phyloP scores from a whole-genome alignment of 129 eudicot species.

The Lactuca sativa region DNA sequence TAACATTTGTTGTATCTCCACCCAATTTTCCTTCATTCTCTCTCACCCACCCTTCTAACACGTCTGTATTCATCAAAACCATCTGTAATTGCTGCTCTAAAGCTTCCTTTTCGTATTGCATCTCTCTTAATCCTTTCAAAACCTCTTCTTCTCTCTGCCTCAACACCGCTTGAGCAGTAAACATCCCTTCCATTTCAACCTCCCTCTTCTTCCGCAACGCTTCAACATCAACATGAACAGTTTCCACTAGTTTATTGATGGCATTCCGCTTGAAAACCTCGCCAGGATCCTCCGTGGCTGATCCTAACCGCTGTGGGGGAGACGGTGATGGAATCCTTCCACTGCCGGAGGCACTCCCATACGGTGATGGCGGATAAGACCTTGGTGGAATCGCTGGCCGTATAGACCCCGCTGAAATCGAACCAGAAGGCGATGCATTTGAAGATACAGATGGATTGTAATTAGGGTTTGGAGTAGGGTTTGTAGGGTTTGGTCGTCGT shows the following conservation, averaged over 20 bases:
- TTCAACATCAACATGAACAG: slow-evolving; percentile 50
- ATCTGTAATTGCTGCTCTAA: slow-evolving; percentile 82
- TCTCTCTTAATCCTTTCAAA: slow-evolving; percentile 61
- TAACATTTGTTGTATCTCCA: slow-evolving; percentile 25
- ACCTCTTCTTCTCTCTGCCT: slow-evolving; percentile 57
- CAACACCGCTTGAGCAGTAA: slow-evolving; percentile 58
- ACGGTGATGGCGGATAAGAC: slow-evolving; percentile 50
- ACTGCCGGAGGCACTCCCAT: slow-evolving; percentile 33
- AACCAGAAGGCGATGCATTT: slow-evolving; percentile 7
- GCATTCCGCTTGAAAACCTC: slow-evolving; percentile 78
- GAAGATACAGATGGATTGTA: slow-evolving; percentile 9
- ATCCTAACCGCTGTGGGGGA: slow-evolving; percentile 11
- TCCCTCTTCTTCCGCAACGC: slow-evolving; percentile 69
- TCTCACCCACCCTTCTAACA: slow-evolving; percentile 83
- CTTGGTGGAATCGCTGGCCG: slow-evolving; percentile 75
- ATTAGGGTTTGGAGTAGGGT: slow-evolving; percentile 26
- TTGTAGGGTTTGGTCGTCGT: slow-evolving; percentile 50
- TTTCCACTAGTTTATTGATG: slow-evolving; percentile 64
- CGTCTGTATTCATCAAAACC: slow-evolving; percentile 77
- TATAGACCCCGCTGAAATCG: slow-evolving; percentile 19
- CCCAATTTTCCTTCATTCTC: slow-evolving; percentile 68
- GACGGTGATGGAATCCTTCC: slow-evolving; percentile 44
- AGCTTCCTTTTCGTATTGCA: slow-evolving; percentile 77
- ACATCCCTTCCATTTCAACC: slow-evolving; percentile 80
- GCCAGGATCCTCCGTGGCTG: slow-evolving; percentile 53